Conservation (phyloP, 495 filamentous ascomycete genomes). For the Sordaria brevicollis region DNA sequence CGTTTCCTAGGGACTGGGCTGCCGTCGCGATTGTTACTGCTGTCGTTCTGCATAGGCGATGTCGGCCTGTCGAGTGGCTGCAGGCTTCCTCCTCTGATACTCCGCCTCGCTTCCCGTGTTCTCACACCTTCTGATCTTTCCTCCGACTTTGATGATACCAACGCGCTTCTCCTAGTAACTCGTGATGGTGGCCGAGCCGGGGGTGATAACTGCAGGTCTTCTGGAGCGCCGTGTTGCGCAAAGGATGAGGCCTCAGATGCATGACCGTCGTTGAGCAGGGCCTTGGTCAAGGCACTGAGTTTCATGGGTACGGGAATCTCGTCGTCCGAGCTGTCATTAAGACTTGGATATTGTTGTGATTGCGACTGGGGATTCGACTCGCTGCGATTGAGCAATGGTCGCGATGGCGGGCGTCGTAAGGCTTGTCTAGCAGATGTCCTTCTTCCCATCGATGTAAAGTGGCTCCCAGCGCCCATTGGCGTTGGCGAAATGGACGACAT, state of each 20-base stretch:
- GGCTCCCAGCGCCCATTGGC: constrained; percentile 22
- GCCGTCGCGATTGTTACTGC: constrained; percentile 20
- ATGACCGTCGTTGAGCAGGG: constrained; percentile 57
- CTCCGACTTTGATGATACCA: constrained; percentile 18
- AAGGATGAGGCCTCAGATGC: constrained; percentile 4
- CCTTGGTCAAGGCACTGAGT: constrained; percentile 70
- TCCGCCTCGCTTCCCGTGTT: constrained; percentile 22
- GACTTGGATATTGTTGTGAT: constrained; percentile 18
- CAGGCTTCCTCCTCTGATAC: constrained; percentile 27
- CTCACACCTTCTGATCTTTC: constrained; percentile 3
- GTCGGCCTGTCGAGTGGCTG: constrained; percentile 26
- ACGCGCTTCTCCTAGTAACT: constrained; percentile 34
- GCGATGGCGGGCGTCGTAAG: constrained; percentile 24
- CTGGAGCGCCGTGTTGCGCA: constrained; percentile 20
- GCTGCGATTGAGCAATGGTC: constrained; percentile 22
- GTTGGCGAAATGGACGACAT: constrained; percentile 31
- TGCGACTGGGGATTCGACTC: constrained; percentile 25
- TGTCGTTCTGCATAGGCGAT: constrained; percentile 17
- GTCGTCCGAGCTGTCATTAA: constrained; percentile 65
- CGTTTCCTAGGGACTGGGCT: constrained; percentile 33
- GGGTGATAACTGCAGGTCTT: constrained; percentile 45
- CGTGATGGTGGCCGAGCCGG: constrained; percentile 41
- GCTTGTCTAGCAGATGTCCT: constrained; percentile 35
- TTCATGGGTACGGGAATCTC: constrained; percentile 61
- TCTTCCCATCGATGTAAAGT: constrained; percentile 25